Evolutionary conservation across 768 basidiomycete genomes (phyloP).

Genomic region (Podaxis sp.): DNA sequence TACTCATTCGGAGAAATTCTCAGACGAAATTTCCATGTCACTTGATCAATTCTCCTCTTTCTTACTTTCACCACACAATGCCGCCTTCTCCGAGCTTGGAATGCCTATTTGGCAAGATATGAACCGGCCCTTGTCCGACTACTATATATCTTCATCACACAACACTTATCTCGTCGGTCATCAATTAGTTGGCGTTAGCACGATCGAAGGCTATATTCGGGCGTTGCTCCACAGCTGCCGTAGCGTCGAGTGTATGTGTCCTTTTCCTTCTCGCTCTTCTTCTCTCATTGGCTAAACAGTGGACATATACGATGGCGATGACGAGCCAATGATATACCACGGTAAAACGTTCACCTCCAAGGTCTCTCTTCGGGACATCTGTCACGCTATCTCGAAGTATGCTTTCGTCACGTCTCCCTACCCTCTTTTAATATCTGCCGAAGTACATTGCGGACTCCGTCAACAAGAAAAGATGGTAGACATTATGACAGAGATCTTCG

Average conservation of each 20-base stretch:
- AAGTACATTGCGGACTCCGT: slow-evolving; percentile 75
- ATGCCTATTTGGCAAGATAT: slow-evolving; percentile 70
- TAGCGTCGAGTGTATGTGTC: slow-evolving; percentile 81
- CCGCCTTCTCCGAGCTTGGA: slow-evolving; percentile 39
- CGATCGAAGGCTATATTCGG: slow-evolving; percentile 89
- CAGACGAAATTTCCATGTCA: slow-evolving; percentile 30
- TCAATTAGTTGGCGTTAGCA: slow-evolving; percentile 84
- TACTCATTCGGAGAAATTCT: slow-evolving; percentile 12
- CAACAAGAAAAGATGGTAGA: slow-evolving; percentile 78
- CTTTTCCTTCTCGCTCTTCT: neutral
- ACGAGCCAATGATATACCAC: slow-evolving; percentile 83
- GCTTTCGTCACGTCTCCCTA: slow-evolving; percentile 89
- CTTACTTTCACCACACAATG: slow-evolving; percentile 77
- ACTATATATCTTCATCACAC: slow-evolving; percentile 86
- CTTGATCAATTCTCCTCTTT: slow-evolving; percentile 72
- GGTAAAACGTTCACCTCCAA: slow-evolving; percentile 86
- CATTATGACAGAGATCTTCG: slow-evolving; percentile 60
- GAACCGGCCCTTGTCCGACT: slow-evolving; percentile 83
- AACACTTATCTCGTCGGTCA: slow-evolving; percentile 90
- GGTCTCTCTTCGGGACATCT: slow-evolving; percentile 75
- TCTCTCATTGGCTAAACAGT: slow-evolving; percentile 42
- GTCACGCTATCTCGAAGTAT: slow-evolving; percentile 81
- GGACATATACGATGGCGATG: slow-evolving; percentile 88
- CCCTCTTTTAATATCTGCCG: slow-evolving; percentile 89
- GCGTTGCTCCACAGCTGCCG: slow-evolving; percentile 86